These are phyloP conservation scores for Breynia disticha DNA, from an alignment of 441 rosid species.

Conservation along the genomic window DNA sequence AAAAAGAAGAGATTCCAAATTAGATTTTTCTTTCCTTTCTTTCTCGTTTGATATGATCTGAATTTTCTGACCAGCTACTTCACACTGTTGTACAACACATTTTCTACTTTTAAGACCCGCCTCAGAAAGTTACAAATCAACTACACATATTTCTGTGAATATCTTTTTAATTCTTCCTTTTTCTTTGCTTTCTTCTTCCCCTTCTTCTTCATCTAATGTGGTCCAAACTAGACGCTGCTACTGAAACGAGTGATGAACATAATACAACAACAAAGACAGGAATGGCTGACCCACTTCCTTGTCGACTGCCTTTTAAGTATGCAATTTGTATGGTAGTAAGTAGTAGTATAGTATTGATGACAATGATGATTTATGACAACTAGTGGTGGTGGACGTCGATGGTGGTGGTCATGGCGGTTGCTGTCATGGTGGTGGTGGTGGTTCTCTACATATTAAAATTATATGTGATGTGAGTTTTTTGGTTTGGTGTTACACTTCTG, in stretches of 20 bases:
- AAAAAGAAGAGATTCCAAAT: no score
- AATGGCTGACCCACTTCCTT: conserved; percentile 42
- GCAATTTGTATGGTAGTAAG: conserved; percentile 44
- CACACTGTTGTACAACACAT: no score
- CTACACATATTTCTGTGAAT: conserved; percentile 22
- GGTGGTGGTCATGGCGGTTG: no score
- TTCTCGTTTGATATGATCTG: no score
- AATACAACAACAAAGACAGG: conserved; percentile 24
- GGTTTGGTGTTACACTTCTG: conserved; percentile 28
- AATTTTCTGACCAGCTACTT: no score
- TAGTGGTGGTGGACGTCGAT: background rate
- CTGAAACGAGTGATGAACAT: conserved; percentile 25
- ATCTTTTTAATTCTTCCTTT: no score
- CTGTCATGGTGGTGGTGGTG: conserved; percentile 20
- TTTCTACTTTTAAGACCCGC: no score
- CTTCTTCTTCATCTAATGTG: conserved; percentile 20
- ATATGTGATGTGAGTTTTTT: conserved; percentile 22
- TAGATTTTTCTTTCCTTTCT: no score
- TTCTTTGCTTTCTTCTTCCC: conserved; percentile 3
- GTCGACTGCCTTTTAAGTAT: conserved; percentile 27
- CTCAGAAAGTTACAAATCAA: conserved; percentile 25
- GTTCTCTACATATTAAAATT: conserved; percentile 25
- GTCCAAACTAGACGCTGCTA: conserved; percentile 28
- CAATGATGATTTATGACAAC: background rate
- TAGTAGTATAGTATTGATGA: conserved; percentile 23